Base-by-base conservation (phyloP, 345 rosid species). In the Geranium rotundifolium region DNA sequence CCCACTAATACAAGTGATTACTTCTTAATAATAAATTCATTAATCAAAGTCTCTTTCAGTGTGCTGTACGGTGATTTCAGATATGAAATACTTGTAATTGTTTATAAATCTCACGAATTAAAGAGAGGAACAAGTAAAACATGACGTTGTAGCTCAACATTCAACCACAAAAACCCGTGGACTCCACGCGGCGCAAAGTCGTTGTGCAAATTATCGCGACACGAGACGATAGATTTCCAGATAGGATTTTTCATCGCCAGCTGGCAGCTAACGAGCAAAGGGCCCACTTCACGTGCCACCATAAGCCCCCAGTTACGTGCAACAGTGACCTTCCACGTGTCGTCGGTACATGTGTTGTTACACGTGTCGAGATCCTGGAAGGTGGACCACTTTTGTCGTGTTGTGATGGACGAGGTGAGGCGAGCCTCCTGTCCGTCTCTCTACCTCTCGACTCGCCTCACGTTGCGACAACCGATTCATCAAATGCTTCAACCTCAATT, bases 261-360 rank as follows among this genome's bases (percentile, higher is more conserved):
- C 37, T 31, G 37, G 72, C 50, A 41, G 50, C 50, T 12, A 6
- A 12, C 1, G 10, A 9, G 78, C 3, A 7, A 3, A 7, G 79
- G 73, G 20, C 80, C 75, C 59, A 67, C 68, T 66, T 79, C 84
- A 81, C 82, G 84, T 81, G 89, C 71, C 55, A 61, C 62, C 81
- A 63, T 67, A 66, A 67, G 60, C 65, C 7, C 7, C 17, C 41
- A n/a, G 13, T 13, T 39, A 52, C 18, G 20, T 6, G 7, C 19
- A 59, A 68, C 13, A 8, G 16, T 14, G 8, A 3, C 2, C 34
- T 0, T 78, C 71, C 82, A 73, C 75, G 79, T 78, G 74, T 55
- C 4, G 4, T 0, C 0, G 7, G 12, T 7, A 17, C 50, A 4
- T 30, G 1, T 0, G 2, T 0, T 5, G 37, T 31, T 31, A 31